Conservation (phyloP, 2,329 filamentous ascomycete species). For the Alternaria postmessia region DNA sequence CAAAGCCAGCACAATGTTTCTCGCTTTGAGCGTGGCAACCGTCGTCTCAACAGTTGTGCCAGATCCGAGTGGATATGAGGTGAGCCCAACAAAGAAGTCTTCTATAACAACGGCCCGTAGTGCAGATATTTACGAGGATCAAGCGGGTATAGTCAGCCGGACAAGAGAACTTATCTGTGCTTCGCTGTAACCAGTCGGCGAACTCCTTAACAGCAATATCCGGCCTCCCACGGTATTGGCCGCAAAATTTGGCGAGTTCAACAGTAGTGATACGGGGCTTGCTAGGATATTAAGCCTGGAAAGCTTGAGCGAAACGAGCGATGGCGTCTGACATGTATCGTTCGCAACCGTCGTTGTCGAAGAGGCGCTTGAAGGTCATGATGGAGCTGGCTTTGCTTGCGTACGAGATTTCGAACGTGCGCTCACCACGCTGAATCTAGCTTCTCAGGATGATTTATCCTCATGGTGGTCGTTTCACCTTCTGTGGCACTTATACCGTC, state of each 20-base stretch:
- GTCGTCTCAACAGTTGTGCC: neutral
- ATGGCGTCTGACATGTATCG: conserved; percentile 12
- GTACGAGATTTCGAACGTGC: conserved; percentile 74
- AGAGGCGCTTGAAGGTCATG: conserved; percentile 18
- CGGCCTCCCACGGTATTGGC: conserved; percentile 17
- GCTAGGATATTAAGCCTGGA: conserved; percentile 19
- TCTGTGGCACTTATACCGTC: conserved; percentile 81
- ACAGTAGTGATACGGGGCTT: conserved; percentile 14
- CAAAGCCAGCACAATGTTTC: too few relatives aligned
- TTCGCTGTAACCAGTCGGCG: conserved; percentile 14
- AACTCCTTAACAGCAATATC: conserved; percentile 18
- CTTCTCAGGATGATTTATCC: conserved; percentile 75
- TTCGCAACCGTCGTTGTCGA: conserved; percentile 1
- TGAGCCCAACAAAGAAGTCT: too few relatives aligned
- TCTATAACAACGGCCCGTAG: too few relatives aligned
- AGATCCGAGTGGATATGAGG: too few relatives aligned
- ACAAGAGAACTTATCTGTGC: conserved; percentile 17
- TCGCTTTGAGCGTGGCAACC: too few relatives aligned
- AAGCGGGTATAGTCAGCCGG: neutral
- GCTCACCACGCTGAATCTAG: conserved; percentile 77
- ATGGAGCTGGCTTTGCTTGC: conserved; percentile 14
- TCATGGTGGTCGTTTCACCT: conserved; percentile 80
- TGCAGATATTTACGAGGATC: too few relatives aligned
- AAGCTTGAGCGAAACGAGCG: conserved; percentile 16
- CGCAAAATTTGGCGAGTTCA: conserved; percentile 19